Evolutionary conservation across 164 flowering plant species (phyloP).

Genomic region (Hamamelis virginiana): DNA sequence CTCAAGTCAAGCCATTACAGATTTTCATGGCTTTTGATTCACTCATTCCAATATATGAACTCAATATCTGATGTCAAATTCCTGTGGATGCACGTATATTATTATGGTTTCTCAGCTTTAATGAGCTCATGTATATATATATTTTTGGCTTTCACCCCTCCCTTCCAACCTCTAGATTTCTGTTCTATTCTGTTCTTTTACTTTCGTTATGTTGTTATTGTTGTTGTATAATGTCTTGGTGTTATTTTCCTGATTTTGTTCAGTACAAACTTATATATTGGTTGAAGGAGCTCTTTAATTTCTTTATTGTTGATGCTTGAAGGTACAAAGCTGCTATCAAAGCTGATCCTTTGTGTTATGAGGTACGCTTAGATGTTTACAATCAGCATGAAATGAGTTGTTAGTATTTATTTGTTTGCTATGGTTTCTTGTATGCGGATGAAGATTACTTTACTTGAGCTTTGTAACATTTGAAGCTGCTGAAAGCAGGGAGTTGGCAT

Average conservation of each 20-base stretch:
- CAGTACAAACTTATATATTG: not conserved
- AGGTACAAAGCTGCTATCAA: slow-evolving; percentile 98
- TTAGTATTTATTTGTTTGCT: not conserved
- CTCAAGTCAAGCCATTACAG: no score
- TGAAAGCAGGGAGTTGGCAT: not conserved
- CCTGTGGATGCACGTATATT: not conserved
- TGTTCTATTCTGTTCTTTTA: slow-evolving; percentile 2
- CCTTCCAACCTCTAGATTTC: not conserved
- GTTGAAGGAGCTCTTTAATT: not conserved
- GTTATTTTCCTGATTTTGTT: not conserved
- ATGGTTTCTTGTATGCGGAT: not conserved
- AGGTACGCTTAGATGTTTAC: slow-evolving; percentile 48
- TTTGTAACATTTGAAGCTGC: not conserved
- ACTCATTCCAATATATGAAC: no score
- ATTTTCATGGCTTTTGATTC: not conserved
- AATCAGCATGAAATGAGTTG: not conserved
- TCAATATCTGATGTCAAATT: not conserved
- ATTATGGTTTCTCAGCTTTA: not conserved
- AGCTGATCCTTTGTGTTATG: slow-evolving; percentile 97
- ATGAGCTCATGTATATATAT: not conserved
- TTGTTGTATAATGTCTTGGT: not conserved
- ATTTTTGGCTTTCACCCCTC: not conserved
- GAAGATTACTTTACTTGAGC: not conserved
- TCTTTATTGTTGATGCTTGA: slow-evolving; percentile 18
- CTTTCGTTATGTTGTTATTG: not conserved